Base-by-base conservation (phyloP, 306 rosid species). In the Vigna angularis region DNA sequence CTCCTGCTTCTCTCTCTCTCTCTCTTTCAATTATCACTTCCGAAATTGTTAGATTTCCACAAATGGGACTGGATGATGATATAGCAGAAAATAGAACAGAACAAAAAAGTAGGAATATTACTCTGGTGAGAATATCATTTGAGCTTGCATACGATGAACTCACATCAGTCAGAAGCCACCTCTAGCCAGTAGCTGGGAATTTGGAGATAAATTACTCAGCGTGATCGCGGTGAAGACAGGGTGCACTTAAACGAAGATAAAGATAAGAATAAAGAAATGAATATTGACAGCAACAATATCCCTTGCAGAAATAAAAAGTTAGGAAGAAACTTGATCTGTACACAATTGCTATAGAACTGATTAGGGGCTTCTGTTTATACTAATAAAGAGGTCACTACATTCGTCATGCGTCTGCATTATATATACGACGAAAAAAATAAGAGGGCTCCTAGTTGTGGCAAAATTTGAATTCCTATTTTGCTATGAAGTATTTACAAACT, bases 401-500 rank as follows among this genome's bases (percentile, higher is more conserved):
- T 73, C 55, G 56, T 36, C 55, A 77, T 66, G 58, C 81, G 12
- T 38, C 51, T 3, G 48, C 64, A 63, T 64, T 72, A 53, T 72
- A 73, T 67, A 61, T 78, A 63, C 74, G 71, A 85, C 4, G 83
- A 66, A 49, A 30, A 34, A 34, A 77, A 59, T 67, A 79, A 70
- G 81, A 59, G 52, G 79, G 68, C 53, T 75, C 86, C 81, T 84
- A 81, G 76, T 40, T 48, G 17, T 49, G 63, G 81, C 78, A 73
- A 86, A 88, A 86, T 79, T 72, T 82, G 84, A 71, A 79, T 79
- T 73, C 83, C 36, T 66, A 66, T 18, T 66, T 20, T 42, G 52
- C 88, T 94, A 69, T 86, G 88, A 9, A 78, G 78, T 83, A 91
- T 90, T 82, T 89, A 94, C 93, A 92, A 82, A 83, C 63, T 30